Evolutionary conservation across 2,329 filamentous ascomycete genomes (phyloP).

Genomic region (Apiospora malaysiana): DNA sequence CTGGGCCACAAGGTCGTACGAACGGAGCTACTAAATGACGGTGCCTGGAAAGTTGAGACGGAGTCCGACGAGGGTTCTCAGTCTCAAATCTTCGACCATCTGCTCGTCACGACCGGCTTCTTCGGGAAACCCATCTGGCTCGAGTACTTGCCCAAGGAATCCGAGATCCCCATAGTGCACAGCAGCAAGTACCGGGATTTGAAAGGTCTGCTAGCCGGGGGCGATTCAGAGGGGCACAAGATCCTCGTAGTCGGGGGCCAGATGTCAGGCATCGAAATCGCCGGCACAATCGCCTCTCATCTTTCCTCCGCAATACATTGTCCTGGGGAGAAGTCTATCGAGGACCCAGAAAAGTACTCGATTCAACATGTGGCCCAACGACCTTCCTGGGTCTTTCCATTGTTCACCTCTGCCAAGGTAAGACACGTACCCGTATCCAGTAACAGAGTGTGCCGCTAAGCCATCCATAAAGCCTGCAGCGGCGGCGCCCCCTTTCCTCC

Average conservation of each 20-base stretch:
- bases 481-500: conserved; percentile 67
- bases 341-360: conserved; percentile 55
- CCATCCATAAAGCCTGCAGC: conserved; percentile 45
- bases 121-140: conserved; percentile 69
- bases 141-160: conserved; percentile 43
- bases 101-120: conserved; percentile 78
- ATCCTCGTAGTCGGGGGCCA: conserved; percentile 80
- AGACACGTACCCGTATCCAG: conserved; percentile 24
- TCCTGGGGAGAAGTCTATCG: conserved; percentile 48
- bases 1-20: conserved; percentile 54
- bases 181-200: conserved; percentile 70
- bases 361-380: conserved; percentile 73
- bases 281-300: conserved; percentile 73
- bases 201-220: conserved; percentile 50
- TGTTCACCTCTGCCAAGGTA: conserved; percentile 59
- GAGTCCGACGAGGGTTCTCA: conserved; percentile 43
- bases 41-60: conserved; percentile 49
- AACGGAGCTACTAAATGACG: conserved; percentile 42
- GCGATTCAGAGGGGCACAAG: conserved; percentile 53
- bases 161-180: conserved; percentile 63
- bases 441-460: conserved; percentile 33
- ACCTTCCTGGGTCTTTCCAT: conserved; percentile 75
- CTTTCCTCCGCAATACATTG: conserved; percentile 68
- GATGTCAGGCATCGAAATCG: conserved; percentile 82
- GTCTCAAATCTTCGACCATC: conserved; percentile 67